phyloP scores from a whole-genome alignment of 768 basidiomycete species.

The Collybiopsis luxurians region DNA sequence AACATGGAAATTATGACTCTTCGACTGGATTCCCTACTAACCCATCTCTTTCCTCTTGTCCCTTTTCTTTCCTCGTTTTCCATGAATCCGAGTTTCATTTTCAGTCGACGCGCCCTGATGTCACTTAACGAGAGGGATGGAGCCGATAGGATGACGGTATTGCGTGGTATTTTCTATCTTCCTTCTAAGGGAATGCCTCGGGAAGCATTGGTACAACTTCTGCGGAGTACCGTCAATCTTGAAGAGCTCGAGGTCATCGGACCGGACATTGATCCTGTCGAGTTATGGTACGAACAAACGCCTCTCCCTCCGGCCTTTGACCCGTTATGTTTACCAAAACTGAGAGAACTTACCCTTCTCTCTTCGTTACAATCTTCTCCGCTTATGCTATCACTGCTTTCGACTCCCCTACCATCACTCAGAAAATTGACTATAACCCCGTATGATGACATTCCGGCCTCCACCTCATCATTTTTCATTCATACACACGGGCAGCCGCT shows the following conservation, averaged over 20 bases:
- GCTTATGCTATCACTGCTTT: constrained; percentile 56
- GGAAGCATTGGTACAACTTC: constrained; percentile 57
- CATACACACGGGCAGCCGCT: constrained; percentile 54
- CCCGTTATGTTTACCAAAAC: constrained; percentile 51
- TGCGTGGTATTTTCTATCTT: constrained; percentile 57
- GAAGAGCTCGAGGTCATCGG: constrained; percentile 65
- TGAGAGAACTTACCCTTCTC: constrained; percentile 59
- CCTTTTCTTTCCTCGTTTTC: constrained; percentile 58
- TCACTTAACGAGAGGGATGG: constrained; percentile 54
- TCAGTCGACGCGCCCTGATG: constrained; percentile 58
- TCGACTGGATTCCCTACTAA: constrained; percentile 60
- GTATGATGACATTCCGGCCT: constrained; percentile 62
- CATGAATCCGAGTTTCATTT: constrained; percentile 53
- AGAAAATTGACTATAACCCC: constrained; percentile 68
- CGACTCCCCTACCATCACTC: constrained; percentile 60
- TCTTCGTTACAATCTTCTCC: constrained; percentile 63
- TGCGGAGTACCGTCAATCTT: constrained; percentile 53
- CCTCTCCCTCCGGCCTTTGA: constrained; percentile 29
- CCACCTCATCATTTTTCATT: constrained; percentile 60
- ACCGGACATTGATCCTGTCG: constrained; percentile 51
- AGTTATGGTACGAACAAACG: constrained; percentile 24
- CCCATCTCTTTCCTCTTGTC: constrained; percentile 59
- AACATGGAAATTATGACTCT: constrained; percentile 47
- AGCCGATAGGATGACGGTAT: constrained; percentile 40
- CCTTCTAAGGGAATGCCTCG: constrained; percentile 32